Evolutionary conservation across 2,329 filamentous ascomycete genomes (phyloP).

Genomic region (Fusarium anguioides): DNA sequence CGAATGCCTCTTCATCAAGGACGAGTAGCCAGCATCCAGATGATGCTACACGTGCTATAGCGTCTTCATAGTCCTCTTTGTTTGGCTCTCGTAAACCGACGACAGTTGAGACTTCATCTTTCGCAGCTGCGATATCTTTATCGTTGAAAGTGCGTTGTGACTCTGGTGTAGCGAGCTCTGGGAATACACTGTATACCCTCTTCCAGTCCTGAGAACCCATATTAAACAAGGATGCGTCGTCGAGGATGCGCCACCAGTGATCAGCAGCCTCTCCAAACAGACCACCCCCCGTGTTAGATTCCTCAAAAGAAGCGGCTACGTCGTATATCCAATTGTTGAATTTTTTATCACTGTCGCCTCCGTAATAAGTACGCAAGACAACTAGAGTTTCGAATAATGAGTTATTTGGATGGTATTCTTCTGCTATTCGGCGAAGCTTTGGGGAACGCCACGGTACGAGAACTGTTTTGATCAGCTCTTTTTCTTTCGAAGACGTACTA

Average conservation of each 20-base stretch:
- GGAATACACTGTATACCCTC: neutral
- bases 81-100: neutral
- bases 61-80: neutral
- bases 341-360: neutral
- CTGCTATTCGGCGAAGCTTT: neutral
- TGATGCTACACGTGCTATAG: neutral
- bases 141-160: neutral
- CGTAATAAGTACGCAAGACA: neutral
- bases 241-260: neutral
- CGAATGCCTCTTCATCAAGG: neutral
- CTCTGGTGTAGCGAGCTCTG: neutral
- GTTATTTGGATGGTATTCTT: neutral
- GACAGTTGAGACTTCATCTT: neutral
- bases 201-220: neutral
- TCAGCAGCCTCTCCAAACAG: neutral
- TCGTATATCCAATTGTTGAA: neutral
- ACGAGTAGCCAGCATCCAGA: neutral
- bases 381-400: rapidly evolving
- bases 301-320: neutral
- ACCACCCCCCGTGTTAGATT: neutral
- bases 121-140: rapidly evolving
- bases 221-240: neutral
- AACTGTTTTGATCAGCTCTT: neutral
- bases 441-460: neutral
- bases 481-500: too few relatives aligned